Evolutionary conservation across 176 grass and related monocot genomes (phyloP), one percentile per base, ranked within the genome.

Genomic region (Oryza australiensis): DNA sequence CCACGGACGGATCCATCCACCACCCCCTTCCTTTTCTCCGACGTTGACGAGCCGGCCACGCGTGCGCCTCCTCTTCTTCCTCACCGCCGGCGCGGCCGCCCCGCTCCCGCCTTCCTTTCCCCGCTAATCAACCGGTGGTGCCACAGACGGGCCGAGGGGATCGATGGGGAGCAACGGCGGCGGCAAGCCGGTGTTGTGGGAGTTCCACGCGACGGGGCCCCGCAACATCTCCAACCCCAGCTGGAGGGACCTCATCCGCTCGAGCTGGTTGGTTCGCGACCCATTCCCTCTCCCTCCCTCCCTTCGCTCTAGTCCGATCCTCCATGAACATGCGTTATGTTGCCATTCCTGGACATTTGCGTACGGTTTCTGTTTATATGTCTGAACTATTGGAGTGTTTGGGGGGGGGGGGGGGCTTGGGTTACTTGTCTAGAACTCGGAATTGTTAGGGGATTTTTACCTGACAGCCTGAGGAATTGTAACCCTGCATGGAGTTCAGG

Each of bases 181-280:
- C 55, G 28, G 68, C 48, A 65, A 53, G 35, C 23, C 42, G 29
- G 66, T 35, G 51, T 62, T 67, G 81, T 92, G 88, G 78, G 94
- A 94, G 15, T 97, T 94, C 87, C 94, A 90, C 74, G 76, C 83
- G 42, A 90, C 94, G 42, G 91, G 94, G 26, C 94, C 89, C 41
- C 94, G 91, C 57, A 82, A 94, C 72, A 85, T 97, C 73, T 85
- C 94, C 80, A 88, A 66, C n/a, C 94, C 94, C 5, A 80, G 91
- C 68, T 97, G 94, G 94, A 89, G 94, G 63, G 91, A 97, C 75
- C 91, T 97, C 86, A 91, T 97, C 74, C 84, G 75, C 15, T 92
- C 94, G 29, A 92, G 87, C 83, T 97, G 94, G 91, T 83, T 62
- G 94, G 91, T 83, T 62, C 42, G 18, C 48, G 18, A 68, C 5